Conservation (phyloP, 2,329 filamentous ascomycete species). For the Gaeumannomyces tritici region DNA sequence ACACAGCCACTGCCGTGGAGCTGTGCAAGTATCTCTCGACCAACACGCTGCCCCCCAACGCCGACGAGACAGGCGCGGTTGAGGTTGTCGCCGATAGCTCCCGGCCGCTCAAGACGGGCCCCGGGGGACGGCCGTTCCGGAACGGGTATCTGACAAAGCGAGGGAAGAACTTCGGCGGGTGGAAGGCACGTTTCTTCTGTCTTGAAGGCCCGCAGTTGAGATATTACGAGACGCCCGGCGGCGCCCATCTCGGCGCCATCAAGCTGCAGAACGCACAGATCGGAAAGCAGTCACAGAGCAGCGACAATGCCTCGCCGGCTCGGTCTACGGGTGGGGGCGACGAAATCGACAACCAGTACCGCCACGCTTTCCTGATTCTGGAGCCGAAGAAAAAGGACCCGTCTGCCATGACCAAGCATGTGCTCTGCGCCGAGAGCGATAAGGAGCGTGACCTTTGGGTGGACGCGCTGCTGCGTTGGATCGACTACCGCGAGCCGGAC, state of each 20-base stretch:
- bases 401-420: slow-evolving; percentile 77
- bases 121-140: slow-evolving; percentile 60
- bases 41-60: slow-evolving; percentile 51
- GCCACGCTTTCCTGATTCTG: slow-evolving; percentile 88
- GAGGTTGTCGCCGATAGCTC: slow-evolving; percentile 19
- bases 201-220: slow-evolving; percentile 57
- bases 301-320: slow-evolving; percentile 53
- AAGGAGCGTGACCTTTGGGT: slow-evolving; percentile 91
- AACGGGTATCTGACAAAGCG: slow-evolving; percentile 92
- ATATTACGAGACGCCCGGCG: slow-evolving; percentile 88
- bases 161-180: slow-evolving; percentile 97
- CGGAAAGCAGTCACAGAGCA: slow-evolving; percentile 72
- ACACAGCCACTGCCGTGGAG: slow-evolving; percentile 65
- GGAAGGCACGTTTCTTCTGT: slow-evolving; percentile 73
- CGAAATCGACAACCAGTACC: slow-evolving; percentile 85
- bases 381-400: slow-evolving; percentile 97
- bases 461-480: slow-evolving; percentile 78
- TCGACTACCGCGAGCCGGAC: slow-evolving; percentile 60
- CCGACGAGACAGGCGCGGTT: slow-evolving; percentile 40
- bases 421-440: slow-evolving; percentile 92
- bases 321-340: slow-evolving; percentile 43
- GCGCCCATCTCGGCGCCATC: slow-evolving; percentile 85
- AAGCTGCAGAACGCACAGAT: slow-evolving; percentile 88
- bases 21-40: slow-evolving; percentile 82
- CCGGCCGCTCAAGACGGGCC: slow-evolving; percentile 35